These are phyloP conservation scores for Torulaspora pretoriensis DNA, from an alignment of 1,139 yeast genomes.

Conservation along the genomic window DNA sequence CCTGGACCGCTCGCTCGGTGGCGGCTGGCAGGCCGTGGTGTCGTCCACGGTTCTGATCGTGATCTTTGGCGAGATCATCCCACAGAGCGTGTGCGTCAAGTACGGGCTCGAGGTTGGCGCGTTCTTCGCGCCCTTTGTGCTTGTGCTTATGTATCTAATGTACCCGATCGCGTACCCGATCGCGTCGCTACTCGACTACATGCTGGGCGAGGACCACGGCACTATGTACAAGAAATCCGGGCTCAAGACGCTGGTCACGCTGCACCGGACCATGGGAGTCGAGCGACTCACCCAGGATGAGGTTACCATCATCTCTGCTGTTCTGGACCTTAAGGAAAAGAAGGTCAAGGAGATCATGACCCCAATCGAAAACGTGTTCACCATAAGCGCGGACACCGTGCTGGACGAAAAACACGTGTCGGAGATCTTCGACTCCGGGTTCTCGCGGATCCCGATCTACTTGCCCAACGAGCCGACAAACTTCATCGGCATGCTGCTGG, in stretches of 20 bases:
- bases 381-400: constrained; percentile 79
- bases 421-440: constrained; percentile 89
- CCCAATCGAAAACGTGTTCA: constrained; percentile 85
- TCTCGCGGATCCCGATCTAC: constrained; percentile 93
- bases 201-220: constrained; percentile 94
- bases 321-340: constrained; percentile 87
- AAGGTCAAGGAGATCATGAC: constrained; percentile 88
- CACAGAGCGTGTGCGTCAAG: constrained; percentile 88
- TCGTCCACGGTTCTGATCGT: constrained; percentile 90
- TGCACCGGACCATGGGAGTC: constrained; percentile 93
- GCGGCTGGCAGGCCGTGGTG: constrained; percentile 97
- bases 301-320: constrained; percentile 92
- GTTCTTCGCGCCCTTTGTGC: constrained; percentile 82
- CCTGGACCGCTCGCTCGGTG: constrained; percentile 86
- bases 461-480: constrained; percentile 84
- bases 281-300: constrained; percentile 91
- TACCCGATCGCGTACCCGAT: constrained; percentile 93
- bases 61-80: constrained; percentile 93
- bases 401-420: constrained; percentile 83
- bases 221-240: constrained; percentile 92
- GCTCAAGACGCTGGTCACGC: constrained; percentile 83
- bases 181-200: constrained; percentile 72
- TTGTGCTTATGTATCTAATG: constrained; percentile 78
- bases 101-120: constrained; percentile 93
- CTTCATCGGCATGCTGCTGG: constrained; percentile 92